Evolutionary conservation across 2,329 filamentous ascomycete species (phyloP), one percentile per base, ranked within the genome.

Genomic region (Cercospora sesami): DNA sequence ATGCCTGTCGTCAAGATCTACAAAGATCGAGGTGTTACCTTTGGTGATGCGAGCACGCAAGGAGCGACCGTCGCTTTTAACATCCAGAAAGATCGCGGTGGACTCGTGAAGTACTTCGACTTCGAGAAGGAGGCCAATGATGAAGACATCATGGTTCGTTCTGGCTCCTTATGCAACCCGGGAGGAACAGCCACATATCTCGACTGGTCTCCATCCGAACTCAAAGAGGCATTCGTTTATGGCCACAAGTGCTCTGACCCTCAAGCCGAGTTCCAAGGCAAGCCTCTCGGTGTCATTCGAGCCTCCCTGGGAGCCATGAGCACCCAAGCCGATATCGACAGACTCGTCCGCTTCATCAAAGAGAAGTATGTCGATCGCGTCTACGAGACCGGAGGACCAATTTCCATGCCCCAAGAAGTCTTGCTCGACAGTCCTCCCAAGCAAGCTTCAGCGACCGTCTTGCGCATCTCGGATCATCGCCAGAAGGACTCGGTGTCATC

Each of bases 221-320:
- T 97, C 84, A 89, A 85, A 73, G 85, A 86, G 66, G 95, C 96
- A 75, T 96, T 94, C 74, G 91, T 90, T 0, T 87, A 90, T 5
- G 94, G 94, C 0, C 89, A 93, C 75, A 86, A 91, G 51, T 98
- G 94, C 78, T 93, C 93, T 7, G 87, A 88, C 64, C 92, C 93
- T 14, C 89, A 90, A 72, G 91, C 96, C 68, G 85, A 96, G 42
- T 88, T 94, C 71, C 84, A 86, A 31, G 93, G 92, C n/a, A 95
- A 93, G 74, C 92, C 94, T 4, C 96, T 92, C 0, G 94, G 94
- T 0, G 88, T 95, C 33, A 87, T 97, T 69, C 87, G 94, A 69
- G 88, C 89, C 33, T 97, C 93, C 74, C 79, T 97, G 0, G 94
- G 94, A 3, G 92, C 94, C 0, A 96, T 96, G 91, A 96, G 91